Evolutionary conservation across 1,284 basidiomycete species (phyloP).

Genomic region (Schizopora paradoxa): DNA sequence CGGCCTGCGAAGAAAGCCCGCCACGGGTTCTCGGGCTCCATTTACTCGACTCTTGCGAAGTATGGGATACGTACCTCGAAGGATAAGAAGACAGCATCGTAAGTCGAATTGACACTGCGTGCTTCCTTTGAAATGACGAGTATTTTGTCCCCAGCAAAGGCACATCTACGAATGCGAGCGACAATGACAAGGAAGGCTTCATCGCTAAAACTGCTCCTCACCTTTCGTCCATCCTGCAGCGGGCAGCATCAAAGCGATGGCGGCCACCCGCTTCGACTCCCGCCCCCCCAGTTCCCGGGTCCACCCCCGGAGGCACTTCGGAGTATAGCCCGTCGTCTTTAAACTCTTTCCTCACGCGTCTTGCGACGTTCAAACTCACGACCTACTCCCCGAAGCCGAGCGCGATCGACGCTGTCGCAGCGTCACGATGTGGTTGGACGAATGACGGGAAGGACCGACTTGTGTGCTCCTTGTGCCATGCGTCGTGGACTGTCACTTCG

Average conservation of each 20-base stretch:
- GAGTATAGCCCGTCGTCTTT: conserved; percentile 76
- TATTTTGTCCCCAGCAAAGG: no score
- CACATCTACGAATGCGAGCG: conserved; percentile 11
- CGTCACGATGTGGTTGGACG: conserved; percentile 72
- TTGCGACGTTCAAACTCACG: conserved; percentile 68
- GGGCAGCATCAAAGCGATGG: conserved; percentile 43
- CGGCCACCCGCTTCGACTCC: conserved; percentile 22
- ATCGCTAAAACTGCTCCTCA: conserved; percentile 57
- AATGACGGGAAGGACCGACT: conserved; percentile 74
- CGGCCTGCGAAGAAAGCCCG: conserved; percentile 13
- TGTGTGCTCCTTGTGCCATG: conserved; percentile 61
- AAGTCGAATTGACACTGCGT: conserved; percentile 29
- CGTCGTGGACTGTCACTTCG: conserved; percentile 65
- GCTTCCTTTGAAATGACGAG: conserved; percentile 30
- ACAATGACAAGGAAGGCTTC: conserved; percentile 7
- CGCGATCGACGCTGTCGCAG: conserved; percentile 68
- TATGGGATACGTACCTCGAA: conserved; percentile 53
- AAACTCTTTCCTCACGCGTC: conserved; percentile 61
- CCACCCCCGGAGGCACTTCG: conserved; percentile 33
- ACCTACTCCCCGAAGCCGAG: conserved; percentile 74
- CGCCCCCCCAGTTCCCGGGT: conserved; percentile 26
- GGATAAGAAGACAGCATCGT: not conserved
- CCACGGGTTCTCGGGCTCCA: conserved; percentile 33
- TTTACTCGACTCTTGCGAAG: conserved; percentile 71
- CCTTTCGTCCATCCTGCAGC: conserved; percentile 59